Conservation (phyloP, 352 stramenopile species). For the Peronospora destructor region DNA sequence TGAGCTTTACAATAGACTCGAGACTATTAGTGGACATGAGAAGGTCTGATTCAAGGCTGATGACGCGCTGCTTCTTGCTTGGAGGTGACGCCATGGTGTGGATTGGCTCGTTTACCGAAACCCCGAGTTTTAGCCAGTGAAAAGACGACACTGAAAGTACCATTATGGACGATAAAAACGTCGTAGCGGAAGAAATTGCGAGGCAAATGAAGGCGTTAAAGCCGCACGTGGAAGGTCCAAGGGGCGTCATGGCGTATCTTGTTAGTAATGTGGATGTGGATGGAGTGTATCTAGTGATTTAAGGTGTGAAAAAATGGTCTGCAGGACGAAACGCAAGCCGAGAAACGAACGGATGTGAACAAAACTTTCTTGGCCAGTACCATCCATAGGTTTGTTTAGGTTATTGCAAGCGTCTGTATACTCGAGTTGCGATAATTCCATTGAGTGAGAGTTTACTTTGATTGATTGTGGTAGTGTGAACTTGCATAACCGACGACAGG, state of each 20-base stretch:
- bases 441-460: too few relatives aligned
- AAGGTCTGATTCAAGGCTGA: too few relatives aligned
- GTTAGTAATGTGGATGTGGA: conserved; percentile 4
- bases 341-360: conserved; percentile 52
- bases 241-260: conserved; percentile 48
- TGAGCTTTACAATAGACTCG: conserved; percentile 25
- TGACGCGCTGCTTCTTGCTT: conserved; percentile 30
- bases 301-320: not conserved
- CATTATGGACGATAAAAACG: conserved; percentile 18
- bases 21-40: too few relatives aligned
- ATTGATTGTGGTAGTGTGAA: conserved; percentile 33
- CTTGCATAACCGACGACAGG: conserved; percentile 54
- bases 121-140: not conserved
- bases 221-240: conserved; percentile 26
- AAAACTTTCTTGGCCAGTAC: conserved; percentile 60
- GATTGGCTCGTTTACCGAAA: too few relatives aligned
- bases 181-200: conserved; percentile 29
- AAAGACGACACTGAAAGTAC: not conserved
- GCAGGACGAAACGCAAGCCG: conserved; percentile 18
- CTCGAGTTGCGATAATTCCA: too few relatives aligned
- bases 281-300: not conserved
- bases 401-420: not conserved
- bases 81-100: not conserved
- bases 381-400: conserved; percentile 41
- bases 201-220: conserved; percentile 36